Conservation (phyloP, 1,139 yeast genomes). For the Meyerozyma guilliermondii region DNA sequence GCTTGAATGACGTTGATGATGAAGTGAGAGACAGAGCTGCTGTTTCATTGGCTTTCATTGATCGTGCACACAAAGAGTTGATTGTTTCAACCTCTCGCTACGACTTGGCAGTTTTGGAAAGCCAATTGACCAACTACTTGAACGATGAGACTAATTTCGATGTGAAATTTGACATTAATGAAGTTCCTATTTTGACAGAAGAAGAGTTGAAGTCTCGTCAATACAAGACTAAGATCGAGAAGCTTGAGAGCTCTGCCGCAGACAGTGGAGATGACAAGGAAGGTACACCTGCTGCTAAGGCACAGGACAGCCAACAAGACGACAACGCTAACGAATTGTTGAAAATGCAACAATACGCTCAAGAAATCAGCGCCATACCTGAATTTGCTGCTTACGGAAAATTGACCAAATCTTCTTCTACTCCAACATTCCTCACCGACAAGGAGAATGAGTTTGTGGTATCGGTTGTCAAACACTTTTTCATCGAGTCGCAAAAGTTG, state of each 20-base stretch:
- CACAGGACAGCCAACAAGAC: not conserved
- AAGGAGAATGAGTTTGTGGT: conserved; percentile 93
- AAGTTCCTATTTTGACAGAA: conserved; percentile 56
- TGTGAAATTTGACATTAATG: conserved; percentile 64
- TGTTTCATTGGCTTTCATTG: conserved; percentile 67
- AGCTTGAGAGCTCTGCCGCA: conserved; percentile 33
- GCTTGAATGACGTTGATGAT: conserved; percentile 86
- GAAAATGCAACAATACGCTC: conserved; percentile 58
- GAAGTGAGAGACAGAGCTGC: conserved; percentile 99
- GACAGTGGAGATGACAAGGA: conserved; percentile 17
- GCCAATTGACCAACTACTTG: conserved; percentile 69
- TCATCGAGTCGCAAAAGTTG: conserved; percentile 56
- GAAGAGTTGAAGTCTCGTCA: conserved; percentile 64
- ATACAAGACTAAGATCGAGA: conserved; percentile 52
- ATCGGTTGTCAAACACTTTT: conserved; percentile 76
- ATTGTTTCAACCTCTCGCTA: conserved; percentile 66
- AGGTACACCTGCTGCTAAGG: conserved; percentile 9
- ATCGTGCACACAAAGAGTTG: conserved; percentile 45
- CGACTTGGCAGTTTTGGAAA: conserved; percentile 74
- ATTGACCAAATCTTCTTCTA: conserved; percentile 63
- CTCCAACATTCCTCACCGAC: conserved; percentile 73
- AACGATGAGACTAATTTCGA: conserved; percentile 54
- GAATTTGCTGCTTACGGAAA: conserved; percentile 71
- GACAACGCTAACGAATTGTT: conserved; percentile 35
- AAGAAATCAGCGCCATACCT: conserved; percentile 60